phyloP scores from a whole-genome alignment of 2,329 filamentous ascomycete species.

The Blastomyces parvus region DNA sequence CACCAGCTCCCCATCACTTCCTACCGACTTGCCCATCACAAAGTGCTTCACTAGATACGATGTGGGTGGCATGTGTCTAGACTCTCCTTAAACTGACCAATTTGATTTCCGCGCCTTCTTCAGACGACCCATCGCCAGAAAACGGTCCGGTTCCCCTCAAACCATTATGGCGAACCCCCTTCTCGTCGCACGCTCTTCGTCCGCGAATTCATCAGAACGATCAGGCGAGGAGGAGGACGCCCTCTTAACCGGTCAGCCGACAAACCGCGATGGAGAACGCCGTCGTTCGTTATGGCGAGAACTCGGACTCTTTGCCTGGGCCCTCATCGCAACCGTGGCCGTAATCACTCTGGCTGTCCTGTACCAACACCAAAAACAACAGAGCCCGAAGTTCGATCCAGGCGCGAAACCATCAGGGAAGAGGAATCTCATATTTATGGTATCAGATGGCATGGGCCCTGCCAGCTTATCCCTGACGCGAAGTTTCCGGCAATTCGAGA shows the following conservation, averaged over 20 bases:
- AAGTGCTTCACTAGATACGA: not conserved
- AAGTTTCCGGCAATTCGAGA: slow-evolving; percentile 69
- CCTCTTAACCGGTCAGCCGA: slow-evolving; percentile 49
- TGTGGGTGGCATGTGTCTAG: not conserved
- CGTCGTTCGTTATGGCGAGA: slow-evolving; percentile 58
- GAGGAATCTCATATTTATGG: slow-evolving; percentile 96
- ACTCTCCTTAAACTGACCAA: not conserved
- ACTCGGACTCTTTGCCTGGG: slow-evolving; percentile 70
- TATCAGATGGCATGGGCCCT: slow-evolving; percentile 96
- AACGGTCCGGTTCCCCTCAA: not conserved
- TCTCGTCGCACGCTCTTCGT: slow-evolving; percentile 46
- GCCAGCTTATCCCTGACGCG: slow-evolving; percentile 80
- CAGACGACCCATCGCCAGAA: slow-evolving; percentile 1
- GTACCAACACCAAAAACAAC: slow-evolving; percentile 53
- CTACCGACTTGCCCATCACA: not conserved
- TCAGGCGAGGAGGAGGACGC: slow-evolving; percentile 54
- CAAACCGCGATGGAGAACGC: slow-evolving; percentile 22
- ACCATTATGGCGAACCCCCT: slow-evolving; percentile 40
- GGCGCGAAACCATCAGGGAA: slow-evolving; percentile 51
- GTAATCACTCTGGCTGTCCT: slow-evolving; percentile 74
- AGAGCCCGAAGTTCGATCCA: slow-evolving; percentile 30
- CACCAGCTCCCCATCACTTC: not conserved
- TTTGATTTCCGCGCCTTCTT: not conserved
- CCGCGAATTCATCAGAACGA: slow-evolving; percentile 46
- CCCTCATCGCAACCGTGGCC: slow-evolving; percentile 64